A percentile compares a stretch with the other conserved stretches of the same genome.
phyloP scores from a whole-genome alignment of 768 basidiomycete species.

The Pisolithus microcarpus region DNA sequence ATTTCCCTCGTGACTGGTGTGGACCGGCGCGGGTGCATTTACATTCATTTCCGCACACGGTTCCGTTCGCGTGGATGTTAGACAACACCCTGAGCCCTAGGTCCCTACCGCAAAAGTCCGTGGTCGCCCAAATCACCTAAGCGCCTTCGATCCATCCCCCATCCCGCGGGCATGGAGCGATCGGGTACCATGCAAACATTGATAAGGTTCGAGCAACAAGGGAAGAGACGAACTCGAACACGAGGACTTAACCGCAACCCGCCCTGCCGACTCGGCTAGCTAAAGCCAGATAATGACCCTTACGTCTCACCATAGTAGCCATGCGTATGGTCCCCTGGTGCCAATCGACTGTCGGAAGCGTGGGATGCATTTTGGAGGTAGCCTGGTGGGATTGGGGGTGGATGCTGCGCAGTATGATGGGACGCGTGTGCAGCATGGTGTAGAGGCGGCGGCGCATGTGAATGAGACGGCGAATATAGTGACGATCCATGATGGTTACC shows the following conservation, averaged over 20 bases:
- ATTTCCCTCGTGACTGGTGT: too few species aligned
- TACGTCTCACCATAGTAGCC: slow-evolving; percentile 26
- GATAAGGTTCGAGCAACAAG: too few species aligned
- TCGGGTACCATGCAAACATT: too few species aligned
- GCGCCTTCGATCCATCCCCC: too few species aligned
- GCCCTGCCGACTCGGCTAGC: background rate
- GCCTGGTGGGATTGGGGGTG: slow-evolving; percentile 20
- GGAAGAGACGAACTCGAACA: too few species aligned
- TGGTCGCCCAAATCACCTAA: too few species aligned
- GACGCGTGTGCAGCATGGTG: background rate
- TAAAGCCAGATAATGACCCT: background rate
- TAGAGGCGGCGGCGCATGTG: background rate
- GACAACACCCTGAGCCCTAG: too few species aligned
- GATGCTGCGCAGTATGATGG: slow-evolving; percentile 8
- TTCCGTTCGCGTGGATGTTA: too few species aligned
- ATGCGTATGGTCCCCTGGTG: slow-evolving; percentile 23
- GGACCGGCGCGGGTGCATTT: too few species aligned
- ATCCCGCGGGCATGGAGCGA: too few species aligned
- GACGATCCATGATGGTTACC: slow-evolving; percentile 13
- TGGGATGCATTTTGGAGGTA: slow-evolving; percentile 26
- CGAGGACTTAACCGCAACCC: background rate
- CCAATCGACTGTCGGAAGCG: slow-evolving; percentile 23
- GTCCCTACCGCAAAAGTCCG: too few species aligned
- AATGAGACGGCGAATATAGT: slow-evolving; percentile 23
- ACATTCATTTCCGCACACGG: too few species aligned